These are phyloP conservation scores for Cryphonectria japonica DNA, from an alignment of 2,329 filamentous ascomycete species.

Conservation along the genomic window DNA sequence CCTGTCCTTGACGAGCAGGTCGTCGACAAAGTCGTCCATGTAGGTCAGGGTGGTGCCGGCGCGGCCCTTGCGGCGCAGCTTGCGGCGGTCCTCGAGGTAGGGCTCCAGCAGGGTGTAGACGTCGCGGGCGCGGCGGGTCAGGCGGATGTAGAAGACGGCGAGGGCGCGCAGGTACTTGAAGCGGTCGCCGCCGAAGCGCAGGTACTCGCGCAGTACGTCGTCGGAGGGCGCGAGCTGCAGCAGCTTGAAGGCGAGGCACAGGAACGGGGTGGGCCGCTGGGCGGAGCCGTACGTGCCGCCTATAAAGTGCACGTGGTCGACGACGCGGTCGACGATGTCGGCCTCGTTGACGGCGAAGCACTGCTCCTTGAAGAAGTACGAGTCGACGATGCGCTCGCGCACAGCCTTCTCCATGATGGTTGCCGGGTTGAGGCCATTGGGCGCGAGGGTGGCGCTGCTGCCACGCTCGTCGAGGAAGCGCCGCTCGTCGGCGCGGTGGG, in stretches of 20 bases:
- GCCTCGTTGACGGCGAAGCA: constrained; percentile 92
- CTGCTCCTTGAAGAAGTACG: constrained; percentile 98
- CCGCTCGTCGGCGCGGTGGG: constrained; percentile 77
- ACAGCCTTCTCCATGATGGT: constrained; percentile 95
- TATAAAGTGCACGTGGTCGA: constrained; percentile 78
- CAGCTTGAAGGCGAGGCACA: constrained; percentile 94
- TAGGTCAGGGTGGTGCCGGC: constrained; percentile 76
- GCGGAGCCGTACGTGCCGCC: constrained; percentile 85
- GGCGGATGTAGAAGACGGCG: constrained; percentile 88
- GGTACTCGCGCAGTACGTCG: constrained; percentile 78
- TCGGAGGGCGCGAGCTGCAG: constrained; percentile 83
- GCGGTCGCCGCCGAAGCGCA: constrained; percentile 73
- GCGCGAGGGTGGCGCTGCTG: constrained; percentile 74
- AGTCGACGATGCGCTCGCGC: constrained; percentile 91
- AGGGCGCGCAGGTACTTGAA: constrained; percentile 90
- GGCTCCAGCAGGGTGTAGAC: constrained; percentile 83
- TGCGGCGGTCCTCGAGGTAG: constrained; percentile 78
- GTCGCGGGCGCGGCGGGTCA: constrained; percentile 81
- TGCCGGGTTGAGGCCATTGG: constrained; percentile 89
- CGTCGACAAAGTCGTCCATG: constrained; percentile 93
- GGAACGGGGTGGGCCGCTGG: constrained; percentile 88
- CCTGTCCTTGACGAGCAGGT: constrained; percentile 83
- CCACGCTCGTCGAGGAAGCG: constrained; percentile 90
- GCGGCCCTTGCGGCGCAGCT: constrained; percentile 76
- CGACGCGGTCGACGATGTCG: constrained; percentile 84